These are phyloP conservation scores for Liriodendron chinense DNA, from an alignment of 164 flowering plant genomes.

Conservation along the genomic window DNA sequence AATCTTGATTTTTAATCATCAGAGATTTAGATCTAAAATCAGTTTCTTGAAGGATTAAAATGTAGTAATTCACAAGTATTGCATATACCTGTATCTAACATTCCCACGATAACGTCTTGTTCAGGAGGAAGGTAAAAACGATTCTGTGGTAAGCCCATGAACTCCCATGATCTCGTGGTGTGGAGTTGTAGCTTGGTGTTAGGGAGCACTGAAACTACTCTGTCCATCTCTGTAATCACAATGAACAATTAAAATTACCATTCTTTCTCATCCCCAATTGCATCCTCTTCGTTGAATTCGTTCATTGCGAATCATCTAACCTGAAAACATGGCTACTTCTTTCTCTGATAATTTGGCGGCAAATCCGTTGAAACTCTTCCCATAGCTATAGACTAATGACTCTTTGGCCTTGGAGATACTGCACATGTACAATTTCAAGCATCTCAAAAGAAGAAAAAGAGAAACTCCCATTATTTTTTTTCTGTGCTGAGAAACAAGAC, in stretches of 20 bases:
- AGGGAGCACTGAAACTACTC: conserved; percentile 42
- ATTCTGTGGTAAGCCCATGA: conserved; percentile 26
- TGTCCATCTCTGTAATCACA: conserved; percentile 35
- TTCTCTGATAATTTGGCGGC: conserved; percentile 39
- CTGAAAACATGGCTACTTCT: conserved; percentile 36
- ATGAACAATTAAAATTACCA: background rate
- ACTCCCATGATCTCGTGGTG: conserved; percentile 58
- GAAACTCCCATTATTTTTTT: no score
- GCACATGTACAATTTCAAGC: background rate
- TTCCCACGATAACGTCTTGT: conserved; percentile 38
- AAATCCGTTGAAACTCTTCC: conserved; percentile 46
- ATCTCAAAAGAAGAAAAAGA: no score
- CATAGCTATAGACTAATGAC: conserved; percentile 35
- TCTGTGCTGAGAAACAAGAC: no score
- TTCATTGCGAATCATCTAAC: conserved; percentile 15
- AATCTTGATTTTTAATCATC: background rate
- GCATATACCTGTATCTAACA: conserved; percentile 39
- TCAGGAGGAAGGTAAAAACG: background rate
- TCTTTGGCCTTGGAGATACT: conserved; percentile 25
- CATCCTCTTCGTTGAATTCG: no score
- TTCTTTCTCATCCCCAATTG: no score
- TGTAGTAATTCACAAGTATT: background rate
- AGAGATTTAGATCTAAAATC: background rate
- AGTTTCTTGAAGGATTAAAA: background rate
- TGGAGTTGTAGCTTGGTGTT: conserved; percentile 34